Evolutionary conservation across 2,329 filamentous ascomycete genomes (phyloP), one percentile per base, ranked within the genome.

Genomic region (Achaetomium macrosporum): DNA sequence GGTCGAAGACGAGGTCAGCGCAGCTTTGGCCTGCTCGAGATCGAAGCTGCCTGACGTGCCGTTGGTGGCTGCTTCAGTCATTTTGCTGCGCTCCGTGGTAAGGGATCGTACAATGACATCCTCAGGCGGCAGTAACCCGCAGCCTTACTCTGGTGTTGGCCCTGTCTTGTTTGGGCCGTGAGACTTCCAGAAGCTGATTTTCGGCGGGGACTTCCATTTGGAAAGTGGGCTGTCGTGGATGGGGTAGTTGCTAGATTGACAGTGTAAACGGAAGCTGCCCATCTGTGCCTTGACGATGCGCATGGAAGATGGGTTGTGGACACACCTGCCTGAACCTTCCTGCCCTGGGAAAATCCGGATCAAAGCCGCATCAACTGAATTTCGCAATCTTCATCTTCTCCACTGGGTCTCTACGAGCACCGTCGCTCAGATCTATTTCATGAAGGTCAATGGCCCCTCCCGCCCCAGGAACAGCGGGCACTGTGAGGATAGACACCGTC

Each of bases 1-100:
- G 13, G 83, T 85, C 8, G 84, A 87, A 43, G 84, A 85, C 40
- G 82, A 84, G 47, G 75, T 73, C 55, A 87, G 69, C 47, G 76
- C 77, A 45, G 71, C 68, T 62, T 73, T 76, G 50, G 72, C 72
- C 55, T 73, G 69, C 50, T 68, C 67, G 60, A 81, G 68, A 68
- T 84, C 77, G 58, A 83, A 67, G 60, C 65, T 64, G 60, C 68
- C 64, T 57, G 67, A 63, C 53, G 66, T 62, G 60, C 69, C 70
- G 64, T 73, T 72, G 61, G 69, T 66, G 65, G 69, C 69, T 64
- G 68, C 69, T 71, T 77, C 74, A 72, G 74, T 73, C 76, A 76
- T 79, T 64, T 70, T 74, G 66, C 60, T 63, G 62, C 49, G 55
- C 60, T 59, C 55, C 47, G 61, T 4, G 66, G 57, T 67, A 67